Evolutionary conservation across 2,329 filamentous ascomycete genomes (phyloP).

Genomic region (Chalaropsis ovoidea): DNA sequence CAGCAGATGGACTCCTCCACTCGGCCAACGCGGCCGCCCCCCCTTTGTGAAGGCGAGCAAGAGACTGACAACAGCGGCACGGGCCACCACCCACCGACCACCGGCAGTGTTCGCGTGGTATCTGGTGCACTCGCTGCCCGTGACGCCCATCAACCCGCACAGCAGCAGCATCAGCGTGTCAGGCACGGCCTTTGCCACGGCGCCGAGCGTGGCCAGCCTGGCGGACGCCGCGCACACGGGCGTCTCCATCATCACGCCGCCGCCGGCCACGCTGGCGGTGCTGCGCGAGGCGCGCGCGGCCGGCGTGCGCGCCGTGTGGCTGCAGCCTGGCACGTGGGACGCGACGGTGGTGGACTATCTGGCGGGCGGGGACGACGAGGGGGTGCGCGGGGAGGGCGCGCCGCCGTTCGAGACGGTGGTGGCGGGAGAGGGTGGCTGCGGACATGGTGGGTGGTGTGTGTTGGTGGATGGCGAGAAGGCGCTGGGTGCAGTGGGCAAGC

Average conservation of each 20-base stretch:
- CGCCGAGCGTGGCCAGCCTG: slow-evolving; percentile 56
- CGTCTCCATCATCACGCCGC: slow-evolving; percentile 80
- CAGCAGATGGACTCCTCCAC: slow-evolving; percentile 1
- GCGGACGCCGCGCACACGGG: slow-evolving; percentile 58
- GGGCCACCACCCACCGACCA: slow-evolving; percentile 14
- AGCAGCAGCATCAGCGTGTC: slow-evolving; percentile 52
- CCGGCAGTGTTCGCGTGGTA: slow-evolving; percentile 80
- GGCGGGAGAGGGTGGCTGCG: slow-evolving; percentile 51
- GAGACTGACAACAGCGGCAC: neutral
- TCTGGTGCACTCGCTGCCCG: slow-evolving; percentile 60
- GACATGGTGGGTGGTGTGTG: slow-evolving; percentile 74
- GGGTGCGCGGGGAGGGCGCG: neutral
- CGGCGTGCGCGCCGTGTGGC: slow-evolving; percentile 67
- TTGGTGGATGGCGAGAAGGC: slow-evolving; percentile 69
- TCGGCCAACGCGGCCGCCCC: neutral
- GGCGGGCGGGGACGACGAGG: slow-evolving; percentile 37
- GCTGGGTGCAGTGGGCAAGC: slow-evolving; percentile 46
- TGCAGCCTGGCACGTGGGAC: slow-evolving; percentile 86
- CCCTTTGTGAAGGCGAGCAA: neutral
- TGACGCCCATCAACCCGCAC: slow-evolving; percentile 73
- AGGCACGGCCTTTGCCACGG: slow-evolving; percentile 45
- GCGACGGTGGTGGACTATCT: slow-evolving; percentile 63
- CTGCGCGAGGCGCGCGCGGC: slow-evolving; percentile 66
- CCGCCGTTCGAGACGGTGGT: slow-evolving; percentile 59
- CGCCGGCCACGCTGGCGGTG: slow-evolving; percentile 61